Evolutionary conservation across 352 stramenopile genomes (phyloP).

Genomic region (Pythium pectinolyticum): DNA sequence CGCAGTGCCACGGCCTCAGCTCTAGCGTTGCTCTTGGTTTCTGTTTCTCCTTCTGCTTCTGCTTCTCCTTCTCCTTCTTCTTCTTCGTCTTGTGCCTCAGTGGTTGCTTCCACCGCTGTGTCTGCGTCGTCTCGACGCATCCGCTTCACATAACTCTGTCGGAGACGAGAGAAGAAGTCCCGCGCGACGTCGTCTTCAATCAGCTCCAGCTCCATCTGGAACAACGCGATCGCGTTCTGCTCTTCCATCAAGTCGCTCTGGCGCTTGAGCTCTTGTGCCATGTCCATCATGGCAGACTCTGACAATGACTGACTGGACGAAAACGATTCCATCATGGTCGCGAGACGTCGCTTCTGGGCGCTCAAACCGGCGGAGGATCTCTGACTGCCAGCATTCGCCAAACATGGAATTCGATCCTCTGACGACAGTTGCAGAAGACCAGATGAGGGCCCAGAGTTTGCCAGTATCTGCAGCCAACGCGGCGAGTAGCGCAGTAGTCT

Average conservation of each 20-base stretch:
- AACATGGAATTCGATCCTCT: neutral
- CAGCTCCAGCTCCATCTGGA: slow-evolving; percentile 51
- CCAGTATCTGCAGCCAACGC: slow-evolving; percentile 66
- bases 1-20: neutral
- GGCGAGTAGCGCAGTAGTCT: slow-evolving; percentile 58
- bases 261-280: slow-evolving; percentile 55
- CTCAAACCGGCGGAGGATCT: neutral
- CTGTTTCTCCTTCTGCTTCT: too few species aligned
- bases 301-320: slow-evolving; percentile 21
- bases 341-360: slow-evolving; percentile 26
- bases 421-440: slow-evolving; percentile 12
- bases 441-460: slow-evolving; percentile 35
- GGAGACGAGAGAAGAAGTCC: slow-evolving; percentile 53
- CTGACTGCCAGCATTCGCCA: neutral
- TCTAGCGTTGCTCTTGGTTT: neutral
- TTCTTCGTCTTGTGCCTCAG: neutral
- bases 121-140: slow-evolving; percentile 19
- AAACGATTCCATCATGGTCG: slow-evolving; percentile 26
- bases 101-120: neutral
- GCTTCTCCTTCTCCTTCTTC: too few species aligned
- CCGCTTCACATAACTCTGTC: slow-evolving; percentile 56
- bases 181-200: slow-evolving; percentile 44
- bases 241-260: slow-evolving; percentile 74
- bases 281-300: slow-evolving; percentile 33
- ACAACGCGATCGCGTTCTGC: slow-evolving; percentile 68